Percentiles rank a stretch among this genome's conserved stretches.
Evolutionary conservation across 108 stramenopile species (phyloP).

Genomic region (Cyclotella distinguenda): DNA sequence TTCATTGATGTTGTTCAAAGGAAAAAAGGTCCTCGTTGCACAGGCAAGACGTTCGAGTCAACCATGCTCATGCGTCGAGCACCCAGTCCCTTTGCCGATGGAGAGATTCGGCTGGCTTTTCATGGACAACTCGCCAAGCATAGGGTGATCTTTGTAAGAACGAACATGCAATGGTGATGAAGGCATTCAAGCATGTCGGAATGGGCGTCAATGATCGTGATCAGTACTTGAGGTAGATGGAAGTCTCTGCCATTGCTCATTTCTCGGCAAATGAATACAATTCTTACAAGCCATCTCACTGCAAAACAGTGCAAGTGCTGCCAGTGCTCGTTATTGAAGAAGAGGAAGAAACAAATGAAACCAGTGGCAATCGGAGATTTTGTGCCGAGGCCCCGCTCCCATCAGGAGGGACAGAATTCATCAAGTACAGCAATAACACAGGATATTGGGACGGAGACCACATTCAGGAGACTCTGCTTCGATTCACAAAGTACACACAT

Average conservation of each 20-base stretch:
- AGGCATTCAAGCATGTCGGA: slow-evolving; percentile 46
- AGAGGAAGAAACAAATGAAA: slow-evolving; percentile 16
- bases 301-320: slow-evolving; percentile 23
- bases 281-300: slow-evolving; percentile 33
- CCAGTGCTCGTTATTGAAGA: slow-evolving; percentile 41
- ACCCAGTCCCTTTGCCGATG: slow-evolving; percentile 42
- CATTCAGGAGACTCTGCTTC: slow-evolving; percentile 35
- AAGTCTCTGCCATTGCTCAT: slow-evolving; percentile 45
- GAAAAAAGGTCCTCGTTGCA: neutral
- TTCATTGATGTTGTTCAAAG: slow-evolving; percentile 5
- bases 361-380: slow-evolving; percentile 27
- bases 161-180: slow-evolving; percentile 32
- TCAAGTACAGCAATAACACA: slow-evolving; percentile 49
- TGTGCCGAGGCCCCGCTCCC: slow-evolving; percentile 42
- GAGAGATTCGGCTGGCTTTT: slow-evolving; percentile 40
- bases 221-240: slow-evolving; percentile 50
- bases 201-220: slow-evolving; percentile 29
- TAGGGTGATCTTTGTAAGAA: slow-evolving; percentile 10
- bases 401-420: slow-evolving; percentile 27
- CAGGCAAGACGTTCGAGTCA: slow-evolving; percentile 17
- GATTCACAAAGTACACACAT: slow-evolving; percentile 41
- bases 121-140: slow-evolving; percentile 29
- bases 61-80: slow-evolving; percentile 41
- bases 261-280: slow-evolving; percentile 50
- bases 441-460: slow-evolving; percentile 47